Evolutionary conservation across 805 yeast species (phyloP).

Genomic region (Saturnispora halmiae): DNA sequence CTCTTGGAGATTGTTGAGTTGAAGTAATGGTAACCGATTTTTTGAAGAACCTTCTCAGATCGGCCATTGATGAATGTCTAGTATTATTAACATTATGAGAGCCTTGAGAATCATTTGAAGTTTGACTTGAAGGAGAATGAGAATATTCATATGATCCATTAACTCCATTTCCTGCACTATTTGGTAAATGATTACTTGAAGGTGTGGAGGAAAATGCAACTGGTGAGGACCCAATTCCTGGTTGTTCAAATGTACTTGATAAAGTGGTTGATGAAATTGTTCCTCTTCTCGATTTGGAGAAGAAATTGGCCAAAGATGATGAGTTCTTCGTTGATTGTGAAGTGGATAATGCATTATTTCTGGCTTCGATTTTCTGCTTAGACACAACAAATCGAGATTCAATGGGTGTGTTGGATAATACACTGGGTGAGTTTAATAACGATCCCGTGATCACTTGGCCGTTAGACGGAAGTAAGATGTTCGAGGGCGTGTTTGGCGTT

Average conservation of each 20-base stretch:
- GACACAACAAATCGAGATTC: slow-evolving; percentile 83
- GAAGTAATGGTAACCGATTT: slow-evolving; percentile 26
- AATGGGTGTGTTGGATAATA: slow-evolving; percentile 46
- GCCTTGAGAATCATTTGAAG: slow-evolving; percentile 22
- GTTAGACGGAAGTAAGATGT: slow-evolving; percentile 40
- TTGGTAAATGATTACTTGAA: not conserved
- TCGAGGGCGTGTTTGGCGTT: slow-evolving; percentile 10
- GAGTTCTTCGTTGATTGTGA: slow-evolving; percentile 28
- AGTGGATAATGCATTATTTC: slow-evolving; percentile 18
- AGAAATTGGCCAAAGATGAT: slow-evolving; percentile 43
- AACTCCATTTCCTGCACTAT: not conserved
- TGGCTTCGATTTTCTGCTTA: slow-evolving; percentile 54
- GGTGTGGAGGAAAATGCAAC: slow-evolving; percentile 12
- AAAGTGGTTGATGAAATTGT: slow-evolving; percentile 16
- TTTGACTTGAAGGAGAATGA: slow-evolving; percentile 27
- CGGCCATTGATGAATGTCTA: slow-evolving; percentile 73
- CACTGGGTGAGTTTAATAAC: slow-evolving; percentile 63
- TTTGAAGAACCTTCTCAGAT: slow-evolving; percentile 64
- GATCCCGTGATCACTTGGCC: slow-evolving; percentile 54
- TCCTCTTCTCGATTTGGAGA: slow-evolving; percentile 36
- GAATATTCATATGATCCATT: slow-evolving; percentile 7
- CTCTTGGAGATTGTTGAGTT: slow-evolving; percentile 22
- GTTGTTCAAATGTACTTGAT: slow-evolving; percentile 16
- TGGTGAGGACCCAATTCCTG: slow-evolving; percentile 25
- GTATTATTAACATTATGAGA: slow-evolving; percentile 29